Evolutionary conservation across 805 yeast genomes (phyloP), one percentile per base, ranked within the genome.

Genomic region (Monosporozyma unispora): DNA sequence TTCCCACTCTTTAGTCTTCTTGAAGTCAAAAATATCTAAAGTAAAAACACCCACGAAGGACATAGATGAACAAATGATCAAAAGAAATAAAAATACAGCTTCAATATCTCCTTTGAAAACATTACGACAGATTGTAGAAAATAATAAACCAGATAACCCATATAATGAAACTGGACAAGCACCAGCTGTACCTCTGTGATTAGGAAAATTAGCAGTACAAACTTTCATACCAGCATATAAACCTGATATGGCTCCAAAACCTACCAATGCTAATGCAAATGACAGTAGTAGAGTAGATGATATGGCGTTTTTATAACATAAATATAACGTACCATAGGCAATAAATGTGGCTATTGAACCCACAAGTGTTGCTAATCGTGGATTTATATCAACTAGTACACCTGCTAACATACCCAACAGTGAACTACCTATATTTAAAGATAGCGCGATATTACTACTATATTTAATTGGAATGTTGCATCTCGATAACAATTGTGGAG

Each of bases 331-430:
- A 21, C 69, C 68, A 59, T 82, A 84, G 0, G 87, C 87, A 0
- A 63, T 39, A 44, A 79, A 76, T 8, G 82, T 77, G 19, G 75
- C 65, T 1, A 75, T 3, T 0, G 86, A 75, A 0, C 90, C 91
- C 4, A 78, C 41, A 0, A 77, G 58, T 18, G 78, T 71, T 1
- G 87, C 76, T 3, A 61, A 41, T 43, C 69, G 74, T 0, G 87
- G 82, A 42, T 67, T 69, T 35, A 61, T 67, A 60, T 85, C 93
- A 18, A 84, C 82, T 23, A 83, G 58, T 22, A 82, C 59, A 0
- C 95, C 95, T 0, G 84, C 89, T 0, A 83, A 76, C 25, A 84
- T 69, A 0, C 91, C 91, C 23, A 88, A 82, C 9, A 82, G 56
- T 0, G 87, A 79, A 1, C 82, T 71, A 3, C 95, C 95, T 7